Evolutionary conservation across 176 grass and related monocot genomes (phyloP).

Genomic region (Aegilops bicornis): DNA sequence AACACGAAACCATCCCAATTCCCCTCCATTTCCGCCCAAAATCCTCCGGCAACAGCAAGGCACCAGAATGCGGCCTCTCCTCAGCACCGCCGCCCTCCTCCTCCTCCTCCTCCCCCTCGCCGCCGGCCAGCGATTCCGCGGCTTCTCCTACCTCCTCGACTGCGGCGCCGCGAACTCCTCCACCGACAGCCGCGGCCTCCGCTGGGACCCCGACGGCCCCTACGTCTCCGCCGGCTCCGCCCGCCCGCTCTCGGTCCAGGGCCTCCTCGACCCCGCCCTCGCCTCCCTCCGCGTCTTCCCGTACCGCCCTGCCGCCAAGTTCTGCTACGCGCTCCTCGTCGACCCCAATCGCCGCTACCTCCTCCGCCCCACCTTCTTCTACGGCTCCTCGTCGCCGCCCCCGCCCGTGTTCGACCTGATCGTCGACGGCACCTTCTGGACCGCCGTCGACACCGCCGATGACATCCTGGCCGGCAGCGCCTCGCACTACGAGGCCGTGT

Average conservation of each 20-base stretch:
- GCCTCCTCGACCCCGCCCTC: slow-evolving; percentile 60
- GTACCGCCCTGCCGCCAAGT: slow-evolving; percentile 38
- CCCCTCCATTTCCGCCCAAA: slow-evolving; percentile 20
- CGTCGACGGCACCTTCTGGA: slow-evolving; percentile 86
- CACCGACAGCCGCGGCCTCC: slow-evolving; percentile 42
- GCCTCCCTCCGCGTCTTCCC: slow-evolving; percentile 77
- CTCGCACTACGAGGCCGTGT: slow-evolving; percentile 90
- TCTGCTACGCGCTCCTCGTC: slow-evolving; percentile 67
- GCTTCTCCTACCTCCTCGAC: slow-evolving; percentile 62
- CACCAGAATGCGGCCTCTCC: slow-evolving; percentile 32
- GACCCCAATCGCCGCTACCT: slow-evolving; percentile 67
- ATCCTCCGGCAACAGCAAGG: background rate
- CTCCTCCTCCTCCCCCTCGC: slow-evolving; percentile 30
- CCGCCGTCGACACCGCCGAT: slow-evolving; percentile 70
- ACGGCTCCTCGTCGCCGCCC: slow-evolving; percentile 28
- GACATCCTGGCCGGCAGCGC: slow-evolving; percentile 56
- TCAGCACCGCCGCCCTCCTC: background rate
- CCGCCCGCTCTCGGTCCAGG: slow-evolving; percentile 24
- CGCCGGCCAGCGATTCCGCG: slow-evolving; percentile 29
- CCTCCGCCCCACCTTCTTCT: slow-evolving; percentile 83
- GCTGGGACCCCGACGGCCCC: slow-evolving; percentile 46
- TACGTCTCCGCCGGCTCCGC: slow-evolving; percentile 51
- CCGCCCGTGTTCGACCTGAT: slow-evolving; percentile 81
- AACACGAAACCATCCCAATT: background rate
- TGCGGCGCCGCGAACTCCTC: slow-evolving; percentile 42